These are phyloP conservation scores for Peterozyma toletana DNA, from an alignment of 805 yeast genomes.

Conservation along the genomic window DNA sequence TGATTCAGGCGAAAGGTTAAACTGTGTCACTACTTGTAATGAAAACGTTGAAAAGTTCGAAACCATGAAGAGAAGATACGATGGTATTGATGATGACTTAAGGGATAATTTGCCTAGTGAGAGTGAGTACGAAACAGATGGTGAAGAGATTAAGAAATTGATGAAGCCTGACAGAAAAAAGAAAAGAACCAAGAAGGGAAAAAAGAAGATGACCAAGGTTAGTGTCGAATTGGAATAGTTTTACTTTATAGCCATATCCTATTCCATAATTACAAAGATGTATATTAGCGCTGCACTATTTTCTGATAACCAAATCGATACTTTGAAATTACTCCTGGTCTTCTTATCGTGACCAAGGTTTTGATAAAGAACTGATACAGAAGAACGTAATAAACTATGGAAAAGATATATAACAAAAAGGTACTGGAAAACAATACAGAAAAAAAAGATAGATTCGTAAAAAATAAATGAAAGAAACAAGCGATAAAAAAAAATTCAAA, in stretches of 20 bases:
- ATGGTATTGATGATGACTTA: constrained; percentile 23
- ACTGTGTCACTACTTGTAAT: constrained; percentile 71
- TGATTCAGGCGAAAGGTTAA: constrained; percentile 84
- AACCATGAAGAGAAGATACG: constrained; percentile 50
- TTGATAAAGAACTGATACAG: too few relatives aligned
- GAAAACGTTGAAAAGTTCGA: constrained; percentile 71
- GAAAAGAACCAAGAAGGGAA: constrained; percentile 27
- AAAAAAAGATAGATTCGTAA: too few relatives aligned
- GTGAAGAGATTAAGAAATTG: constrained; percentile 54
- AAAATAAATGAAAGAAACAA: too few relatives aligned
- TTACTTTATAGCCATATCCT: neutral
- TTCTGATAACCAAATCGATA: too few relatives aligned
- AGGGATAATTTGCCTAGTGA: constrained; percentile 46
- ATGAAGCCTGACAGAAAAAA: constrained; percentile 44
- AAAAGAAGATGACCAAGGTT: constrained; percentile 26
- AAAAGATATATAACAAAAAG: too few relatives aligned
- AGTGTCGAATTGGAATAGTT: constrained; percentile 48
- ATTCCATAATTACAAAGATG: too few relatives aligned
- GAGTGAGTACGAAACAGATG: constrained; percentile 72
- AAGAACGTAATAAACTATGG: too few relatives aligned
- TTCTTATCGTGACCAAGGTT: too few relatives aligned
- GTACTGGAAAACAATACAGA: too few relatives aligned
- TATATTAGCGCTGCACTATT: too few relatives aligned
- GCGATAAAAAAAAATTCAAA: too few relatives aligned
- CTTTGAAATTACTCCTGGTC: too few relatives aligned